Evolutionary conservation across 495 filamentous ascomycete genomes (phyloP).

Genomic region (Thermothielavioides terrestris): DNA sequence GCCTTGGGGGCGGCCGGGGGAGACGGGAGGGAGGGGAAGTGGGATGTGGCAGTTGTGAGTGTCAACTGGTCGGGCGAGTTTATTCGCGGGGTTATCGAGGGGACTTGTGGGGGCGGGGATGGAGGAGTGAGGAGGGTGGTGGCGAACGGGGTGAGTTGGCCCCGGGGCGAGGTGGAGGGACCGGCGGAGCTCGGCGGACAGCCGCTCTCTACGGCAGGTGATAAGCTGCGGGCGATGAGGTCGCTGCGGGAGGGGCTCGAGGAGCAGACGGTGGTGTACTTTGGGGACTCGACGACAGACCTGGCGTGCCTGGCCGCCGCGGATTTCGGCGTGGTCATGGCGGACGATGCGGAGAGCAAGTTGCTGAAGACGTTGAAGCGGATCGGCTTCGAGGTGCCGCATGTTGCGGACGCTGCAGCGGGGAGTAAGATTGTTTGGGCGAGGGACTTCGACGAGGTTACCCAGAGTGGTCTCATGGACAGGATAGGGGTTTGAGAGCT

Average conservation of each 20-base stretch:
- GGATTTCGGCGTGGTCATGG: constrained; percentile 30
- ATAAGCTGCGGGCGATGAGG: constrained; percentile 20
- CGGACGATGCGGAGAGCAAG: constrained; percentile 27
- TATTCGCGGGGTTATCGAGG: constrained; percentile 24
- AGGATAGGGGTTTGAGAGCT: constrained; percentile 1
- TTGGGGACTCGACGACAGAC: constrained; percentile 31
- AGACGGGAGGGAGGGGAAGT: constrained; percentile 8
- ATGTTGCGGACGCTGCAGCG: constrained; percentile 12
- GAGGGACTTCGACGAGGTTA: constrained; percentile 22
- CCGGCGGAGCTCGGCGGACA: constrained; percentile 21
- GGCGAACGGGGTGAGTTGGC: constrained; percentile 24
- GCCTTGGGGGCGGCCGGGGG: constrained; percentile 2
- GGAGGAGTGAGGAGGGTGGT: constrained; percentile 8
- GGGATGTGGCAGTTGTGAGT: constrained; percentile 31
- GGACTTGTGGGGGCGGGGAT: not conserved
- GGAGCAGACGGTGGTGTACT: constrained; percentile 16
- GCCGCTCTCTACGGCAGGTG: constrained; percentile 16
- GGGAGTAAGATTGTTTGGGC: constrained; percentile 19
- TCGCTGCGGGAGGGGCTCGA: not conserved
- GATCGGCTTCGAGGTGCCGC: constrained; percentile 29
- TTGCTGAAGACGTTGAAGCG: constrained; percentile 29
- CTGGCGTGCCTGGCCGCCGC: constrained; percentile 31
- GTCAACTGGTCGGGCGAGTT: constrained; percentile 41
- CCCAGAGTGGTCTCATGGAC: constrained; percentile 12
- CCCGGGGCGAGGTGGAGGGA: constrained; percentile 27